Conservation (phyloP, 208 protist species). For the Leishmania turanica region DNA sequence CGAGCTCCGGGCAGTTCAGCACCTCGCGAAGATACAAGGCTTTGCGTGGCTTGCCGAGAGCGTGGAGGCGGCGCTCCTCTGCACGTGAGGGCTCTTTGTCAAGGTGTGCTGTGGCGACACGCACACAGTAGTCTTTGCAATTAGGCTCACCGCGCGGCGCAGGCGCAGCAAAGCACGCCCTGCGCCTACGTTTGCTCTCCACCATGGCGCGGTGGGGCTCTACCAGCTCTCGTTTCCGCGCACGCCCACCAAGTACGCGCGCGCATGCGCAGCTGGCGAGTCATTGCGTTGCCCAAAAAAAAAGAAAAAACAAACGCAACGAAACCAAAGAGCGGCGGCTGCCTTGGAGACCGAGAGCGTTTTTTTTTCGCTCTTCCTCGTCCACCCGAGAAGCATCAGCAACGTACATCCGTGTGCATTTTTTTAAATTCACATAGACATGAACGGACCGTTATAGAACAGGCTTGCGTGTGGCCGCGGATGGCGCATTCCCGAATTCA, state of each 20-base stretch:
- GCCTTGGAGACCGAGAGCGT: not conserved
- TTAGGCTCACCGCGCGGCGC: not conserved
- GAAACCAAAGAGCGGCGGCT: not conserved
- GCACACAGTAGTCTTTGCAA: not conserved
- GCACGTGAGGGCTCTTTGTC: conserved; percentile 27
- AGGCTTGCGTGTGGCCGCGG: not conserved
- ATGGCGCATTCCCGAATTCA: not conserved
- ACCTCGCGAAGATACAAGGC: conserved; percentile 58
- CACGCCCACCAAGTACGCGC: not conserved
- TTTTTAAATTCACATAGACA: not conserved
- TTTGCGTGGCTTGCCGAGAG: conserved; percentile 78
- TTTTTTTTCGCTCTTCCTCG: not conserved
- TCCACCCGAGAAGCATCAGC: not conserved
- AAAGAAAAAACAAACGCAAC: not conserved
- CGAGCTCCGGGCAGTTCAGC: conserved; percentile 66
- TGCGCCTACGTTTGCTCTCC: not conserved
- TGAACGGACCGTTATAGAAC: not conserved
- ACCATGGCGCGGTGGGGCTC: not conserved
- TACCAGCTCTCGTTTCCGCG: not conserved
- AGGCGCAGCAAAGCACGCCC: not conserved
- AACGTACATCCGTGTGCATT: not conserved
- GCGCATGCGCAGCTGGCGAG: not conserved
- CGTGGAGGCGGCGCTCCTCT: conserved; percentile 58
- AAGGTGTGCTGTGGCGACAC: not conserved
- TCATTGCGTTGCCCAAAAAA: not conserved